These are phyloP conservation scores for Leishmania braziliensis DNA, from an alignment of 208 protist species.

Conservation along the genomic window DNA sequence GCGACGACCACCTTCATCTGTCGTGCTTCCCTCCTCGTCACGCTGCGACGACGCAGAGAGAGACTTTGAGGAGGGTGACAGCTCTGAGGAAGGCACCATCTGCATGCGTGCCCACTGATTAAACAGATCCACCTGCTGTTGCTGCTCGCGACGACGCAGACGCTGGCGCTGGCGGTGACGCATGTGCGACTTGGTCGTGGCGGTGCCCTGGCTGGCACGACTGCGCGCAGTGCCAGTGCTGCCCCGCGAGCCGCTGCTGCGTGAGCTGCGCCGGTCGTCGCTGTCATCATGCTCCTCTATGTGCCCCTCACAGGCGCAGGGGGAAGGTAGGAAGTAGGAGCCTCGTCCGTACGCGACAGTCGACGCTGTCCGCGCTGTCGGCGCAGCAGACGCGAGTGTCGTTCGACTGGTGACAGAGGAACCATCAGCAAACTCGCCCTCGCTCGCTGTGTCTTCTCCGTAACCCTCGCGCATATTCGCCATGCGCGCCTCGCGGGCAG, in stretches of 20 bases:
- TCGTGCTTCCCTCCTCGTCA: background rate
- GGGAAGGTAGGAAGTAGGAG: slow-evolving; percentile 25
- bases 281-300: slow-evolving; percentile 23
- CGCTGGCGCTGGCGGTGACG: slow-evolving; percentile 36
- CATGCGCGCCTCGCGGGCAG: slow-evolving; percentile 9
- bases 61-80: slow-evolving; percentile 25
- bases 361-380: slow-evolving; percentile 25
- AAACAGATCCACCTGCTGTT: slow-evolving; percentile 30
- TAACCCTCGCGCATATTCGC: slow-evolving; percentile 12
- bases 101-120: slow-evolving; percentile 32
- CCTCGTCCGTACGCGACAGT: slow-evolving; percentile 42
- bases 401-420: slow-evolving; percentile 33
- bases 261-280: slow-evolving; percentile 4
- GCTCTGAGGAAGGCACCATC: slow-evolving; percentile 26
- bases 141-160: slow-evolving; percentile 27
- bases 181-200: slow-evolving; percentile 27
- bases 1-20: background rate
- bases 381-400: slow-evolving; percentile 14
- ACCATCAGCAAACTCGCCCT: slow-evolving; percentile 6
- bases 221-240: slow-evolving; percentile 16
- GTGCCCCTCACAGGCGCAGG: background rate
- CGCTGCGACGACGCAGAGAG: slow-evolving; percentile 1
- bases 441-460: background rate
- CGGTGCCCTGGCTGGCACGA: slow-evolving; percentile 10
- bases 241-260: slow-evolving; percentile 13